Evolutionary conservation across 352 stramenopile genomes (phyloP).

Genomic region (Globisporangium perplexum): DNA sequence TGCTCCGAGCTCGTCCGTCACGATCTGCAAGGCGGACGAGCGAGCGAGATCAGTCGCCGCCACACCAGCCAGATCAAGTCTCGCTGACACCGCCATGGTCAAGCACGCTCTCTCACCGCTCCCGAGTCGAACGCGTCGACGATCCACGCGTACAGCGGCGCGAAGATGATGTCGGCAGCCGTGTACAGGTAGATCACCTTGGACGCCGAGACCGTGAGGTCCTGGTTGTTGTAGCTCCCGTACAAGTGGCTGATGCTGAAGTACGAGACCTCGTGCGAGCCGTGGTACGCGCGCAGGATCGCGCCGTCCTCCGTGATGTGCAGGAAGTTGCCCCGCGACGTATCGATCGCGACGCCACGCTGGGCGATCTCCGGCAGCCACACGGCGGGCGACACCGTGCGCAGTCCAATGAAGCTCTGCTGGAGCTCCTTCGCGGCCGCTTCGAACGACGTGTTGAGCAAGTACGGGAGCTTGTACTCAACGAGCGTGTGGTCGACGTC

Average conservation of each 20-base stretch:
- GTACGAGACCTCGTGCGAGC: slow-evolving; percentile 38
- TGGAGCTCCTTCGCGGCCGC: slow-evolving; percentile 37
- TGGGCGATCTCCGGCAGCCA: slow-evolving; percentile 41
- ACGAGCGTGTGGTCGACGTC: slow-evolving; percentile 51
- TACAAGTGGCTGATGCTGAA: slow-evolving; percentile 41
- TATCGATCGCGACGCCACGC: slow-evolving; percentile 37
- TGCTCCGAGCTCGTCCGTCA: slow-evolving; percentile 30
- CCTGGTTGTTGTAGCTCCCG: slow-evolving; percentile 15
- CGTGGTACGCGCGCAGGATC: slow-evolving; percentile 40
- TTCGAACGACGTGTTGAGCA: slow-evolving; percentile 36
- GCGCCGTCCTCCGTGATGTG: slow-evolving; percentile 34
- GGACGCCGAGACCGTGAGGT: slow-evolving; percentile 18
- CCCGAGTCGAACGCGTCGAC: slow-evolving; percentile 44
- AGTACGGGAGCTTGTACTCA: slow-evolving; percentile 36
- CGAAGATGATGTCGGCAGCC: slow-evolving; percentile 42
- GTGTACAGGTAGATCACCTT: slow-evolving; percentile 42
- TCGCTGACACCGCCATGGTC: background rate
- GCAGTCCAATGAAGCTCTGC: slow-evolving; percentile 33
- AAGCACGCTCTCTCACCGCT: slow-evolving; percentile 22
- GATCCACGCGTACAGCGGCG: slow-evolving; percentile 45
- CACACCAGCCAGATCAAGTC: slow-evolving; percentile 1
- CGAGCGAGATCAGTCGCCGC: background rate
- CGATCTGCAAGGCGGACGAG: slow-evolving; percentile 20
- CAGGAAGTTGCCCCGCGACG: slow-evolving; percentile 37
- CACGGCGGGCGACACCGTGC: slow-evolving; percentile 15